Percentiles rank a stretch among this genome's conserved stretches.
Conservation (phyloP, 345 rosid species). For the Boechera stricta region DNA sequence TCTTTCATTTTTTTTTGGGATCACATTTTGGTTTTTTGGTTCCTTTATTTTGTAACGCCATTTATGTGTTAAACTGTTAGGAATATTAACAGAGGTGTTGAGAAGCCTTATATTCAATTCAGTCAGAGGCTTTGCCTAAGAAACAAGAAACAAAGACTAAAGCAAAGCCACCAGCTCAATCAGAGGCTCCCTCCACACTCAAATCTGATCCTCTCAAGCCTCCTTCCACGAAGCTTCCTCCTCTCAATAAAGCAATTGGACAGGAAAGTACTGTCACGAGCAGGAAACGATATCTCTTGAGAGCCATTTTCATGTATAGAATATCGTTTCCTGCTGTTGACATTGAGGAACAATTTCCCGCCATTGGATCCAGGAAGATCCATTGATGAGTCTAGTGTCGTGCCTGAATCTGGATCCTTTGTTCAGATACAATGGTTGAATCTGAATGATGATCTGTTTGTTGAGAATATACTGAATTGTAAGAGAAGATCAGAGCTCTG, state of each 20-base stretch:
- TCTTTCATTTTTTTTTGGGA: slow-evolving; percentile 7
- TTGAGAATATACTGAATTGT: slow-evolving; percentile 22
- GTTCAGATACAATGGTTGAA: too few species aligned
- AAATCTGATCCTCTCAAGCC: slow-evolving; percentile 8
- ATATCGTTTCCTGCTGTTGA: too few species aligned
- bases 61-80: slow-evolving; percentile 41
- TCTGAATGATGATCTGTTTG: slow-evolving; percentile 1
- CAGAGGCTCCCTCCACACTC: slow-evolving; percentile 33
- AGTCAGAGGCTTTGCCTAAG: slow-evolving; percentile 32
- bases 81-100: neutral
- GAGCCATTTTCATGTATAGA: slow-evolving; percentile 94
- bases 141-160: too few species aligned
- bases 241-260: slow-evolving; percentile 33
- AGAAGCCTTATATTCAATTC: slow-evolving; percentile 1
- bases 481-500: neutral
- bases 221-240: too few species aligned
- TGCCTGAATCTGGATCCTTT: neutral
- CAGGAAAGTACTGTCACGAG: slow-evolving; percentile 80
- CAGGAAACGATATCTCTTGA: slow-evolving; percentile 80
- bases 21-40: slow-evolving; percentile 23
- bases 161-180: too few species aligned
- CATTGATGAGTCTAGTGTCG: slow-evolving; percentile 4
- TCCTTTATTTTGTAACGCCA: slow-evolving; percentile 11
- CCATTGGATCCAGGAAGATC: neutral
- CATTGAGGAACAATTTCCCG: too few species aligned